Base-by-base conservation (phyloP, 208 protist genomes). In the Crithidia bombi region DNA sequence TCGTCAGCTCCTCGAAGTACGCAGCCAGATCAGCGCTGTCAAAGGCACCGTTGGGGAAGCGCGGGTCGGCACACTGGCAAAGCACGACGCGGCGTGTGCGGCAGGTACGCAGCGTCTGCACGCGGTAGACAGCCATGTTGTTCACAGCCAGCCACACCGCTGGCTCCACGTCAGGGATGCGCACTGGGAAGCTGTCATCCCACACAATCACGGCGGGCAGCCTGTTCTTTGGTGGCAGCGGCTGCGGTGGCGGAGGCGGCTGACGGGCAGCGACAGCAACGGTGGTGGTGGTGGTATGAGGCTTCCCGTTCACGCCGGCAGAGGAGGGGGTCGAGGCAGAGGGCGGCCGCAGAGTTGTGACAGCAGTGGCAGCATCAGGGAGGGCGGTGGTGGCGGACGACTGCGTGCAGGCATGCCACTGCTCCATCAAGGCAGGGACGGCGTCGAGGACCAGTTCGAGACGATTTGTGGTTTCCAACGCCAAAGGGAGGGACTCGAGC, bases 121-220 rank as follows among this genome's bases (percentile, higher is more conserved):
- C 39, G 43, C 67, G 81, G 64, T 91, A 91, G 30, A 83, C 43
- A 21, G 55, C 43, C 51, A 88, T 58, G 69, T 58, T 59, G 61
- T 75, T 79, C 15, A 50, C 79, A n/a, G 79, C 85, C 39, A 91
- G 69, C 82, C 85, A 91, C 57, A 88, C 73, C 23, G 76, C 54
- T 9, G 69, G 70, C 33, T 70, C 67, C 32, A 65, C 62, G 54
- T 46, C 56, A 4, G 67, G 65, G 43, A 80, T 63, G 54, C 73
- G 77, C 23, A 77, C 80, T 2, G 89, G 89, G 63, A 89, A 94
- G 62, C 83, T 86, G 64, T 94, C 86, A 58, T 94, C 86, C 89
- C 89, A 94, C 32, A 85, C 74, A 35, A 94, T 79, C 32, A 85
- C 67, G 0, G 80, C 78, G 17, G 72, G 74, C 38, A 68, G 59